These are phyloP conservation scores for Populus hybrid DNA, from an alignment of 441 rosid species.

Conservation along the genomic window DNA sequence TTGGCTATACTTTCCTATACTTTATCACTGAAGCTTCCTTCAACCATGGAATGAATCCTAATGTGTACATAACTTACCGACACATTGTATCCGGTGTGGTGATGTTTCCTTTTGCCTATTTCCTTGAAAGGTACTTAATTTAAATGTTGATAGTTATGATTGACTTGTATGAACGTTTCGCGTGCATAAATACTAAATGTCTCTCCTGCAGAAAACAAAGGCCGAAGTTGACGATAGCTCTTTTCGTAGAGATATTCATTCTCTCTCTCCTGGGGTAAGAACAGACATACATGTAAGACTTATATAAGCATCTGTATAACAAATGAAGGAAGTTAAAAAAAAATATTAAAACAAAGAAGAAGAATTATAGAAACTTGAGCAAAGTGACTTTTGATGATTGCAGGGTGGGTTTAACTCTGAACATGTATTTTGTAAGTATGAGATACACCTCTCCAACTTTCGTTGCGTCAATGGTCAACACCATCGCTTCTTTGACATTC, in stretches of 20 bases:
- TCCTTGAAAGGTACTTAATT: conserved; percentile 49
- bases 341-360: not conserved
- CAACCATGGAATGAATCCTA: conserved; percentile 66
- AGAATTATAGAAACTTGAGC: no score
- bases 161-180: not conserved
- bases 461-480: conserved; percentile 49
- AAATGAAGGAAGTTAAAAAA: not conserved
- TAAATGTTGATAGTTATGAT: not conserved
- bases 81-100: conserved; percentile 43
- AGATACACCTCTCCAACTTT: conserved; percentile 66
- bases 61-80: conserved; percentile 62
- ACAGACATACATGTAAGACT: not conserved
- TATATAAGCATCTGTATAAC: no score
- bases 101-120: conserved; percentile 60
- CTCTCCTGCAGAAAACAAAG: conserved; percentile 44
- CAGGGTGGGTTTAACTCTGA: conserved; percentile 40
- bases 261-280: conserved; percentile 62
- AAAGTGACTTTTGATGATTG: not conserved
- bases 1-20: conserved; percentile 53
- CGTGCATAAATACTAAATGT: not conserved
- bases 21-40: conserved; percentile 61
- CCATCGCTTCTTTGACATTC: conserved; percentile 54
- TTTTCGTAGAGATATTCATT: conserved; percentile 53
- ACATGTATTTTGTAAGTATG: conserved; percentile 66
- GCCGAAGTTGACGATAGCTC: conserved; percentile 53